These are phyloP conservation scores for Akanthomyces dipterigenus DNA, from an alignment of 2,329 filamentous ascomycete genomes.

Conservation along the genomic window DNA sequence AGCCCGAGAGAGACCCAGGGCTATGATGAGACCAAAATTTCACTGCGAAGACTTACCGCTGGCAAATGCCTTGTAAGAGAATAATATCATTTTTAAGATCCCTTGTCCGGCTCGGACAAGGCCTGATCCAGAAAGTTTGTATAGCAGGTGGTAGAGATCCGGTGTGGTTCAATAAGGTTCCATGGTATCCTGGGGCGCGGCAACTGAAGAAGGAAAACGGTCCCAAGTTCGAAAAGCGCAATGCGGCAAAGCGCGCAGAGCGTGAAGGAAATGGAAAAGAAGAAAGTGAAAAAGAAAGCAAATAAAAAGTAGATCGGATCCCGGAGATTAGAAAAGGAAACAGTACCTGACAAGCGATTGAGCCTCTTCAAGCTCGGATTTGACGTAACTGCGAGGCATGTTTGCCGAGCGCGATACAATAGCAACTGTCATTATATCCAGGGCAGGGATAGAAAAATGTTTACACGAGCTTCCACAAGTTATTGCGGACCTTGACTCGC, in stretches of 20 bases:
- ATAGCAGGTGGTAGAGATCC: slow-evolving; percentile 9
- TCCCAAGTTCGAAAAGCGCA: slow-evolving; percentile 10
- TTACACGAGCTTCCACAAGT: slow-evolving; percentile 9
- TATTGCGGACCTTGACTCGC: slow-evolving; percentile 11
- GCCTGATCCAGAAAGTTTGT: slow-evolving; percentile 17
- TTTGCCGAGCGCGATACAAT: slow-evolving; percentile 40
- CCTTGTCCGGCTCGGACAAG: slow-evolving; percentile 27
- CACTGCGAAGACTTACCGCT: slow-evolving; percentile 26
- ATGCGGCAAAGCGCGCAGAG: neutral
- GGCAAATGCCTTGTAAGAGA: slow-evolving; percentile 18
- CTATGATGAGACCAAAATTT: neutral
- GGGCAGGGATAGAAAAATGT: slow-evolving; percentile 19
- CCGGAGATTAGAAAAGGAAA: slow-evolving; percentile 40
- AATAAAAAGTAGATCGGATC: slow-evolving; percentile 24
- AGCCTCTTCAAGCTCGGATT: slow-evolving; percentile 52
- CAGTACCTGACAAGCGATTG: slow-evolving; percentile 57
- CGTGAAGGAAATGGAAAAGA: slow-evolving; percentile 1
- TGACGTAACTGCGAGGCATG: slow-evolving; percentile 44
- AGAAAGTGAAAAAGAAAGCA: slow-evolving; percentile 10
- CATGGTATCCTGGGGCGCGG: neutral
- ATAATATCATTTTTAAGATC: slow-evolving; percentile 19
- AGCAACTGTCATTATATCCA: slow-evolving; percentile 43
- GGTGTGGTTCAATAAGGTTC: slow-evolving; percentile 9
- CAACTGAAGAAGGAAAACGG: neutral
- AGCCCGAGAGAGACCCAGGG: neutral